Evolutionary conservation across 2,329 filamentous ascomycete species (phyloP).

Genomic region (Sarocladium oryzae): DNA sequence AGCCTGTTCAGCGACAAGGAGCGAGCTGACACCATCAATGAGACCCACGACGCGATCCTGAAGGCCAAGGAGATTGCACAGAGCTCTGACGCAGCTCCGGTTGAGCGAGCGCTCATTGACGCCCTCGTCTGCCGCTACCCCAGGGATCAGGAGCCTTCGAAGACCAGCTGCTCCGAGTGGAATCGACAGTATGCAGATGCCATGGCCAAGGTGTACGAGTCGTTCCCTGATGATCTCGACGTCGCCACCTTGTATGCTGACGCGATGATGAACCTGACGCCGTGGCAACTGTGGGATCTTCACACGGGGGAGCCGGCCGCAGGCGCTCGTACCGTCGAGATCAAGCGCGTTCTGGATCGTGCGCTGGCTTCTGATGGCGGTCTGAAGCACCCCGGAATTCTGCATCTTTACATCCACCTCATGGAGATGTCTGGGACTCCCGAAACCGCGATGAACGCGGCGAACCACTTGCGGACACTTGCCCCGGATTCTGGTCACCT

Average conservation of each 20-base stretch:
- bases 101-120: constrained; percentile 55
- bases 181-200: constrained; percentile 28
- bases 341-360: constrained; percentile 27
- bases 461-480: constrained; percentile 56
- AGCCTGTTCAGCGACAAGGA: constrained; percentile 60
- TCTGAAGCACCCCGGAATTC: constrained; percentile 57
- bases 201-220: constrained; percentile 30
- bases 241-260: constrained; percentile 32
- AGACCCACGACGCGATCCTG: constrained; percentile 22
- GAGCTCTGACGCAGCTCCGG: constrained; percentile 16
- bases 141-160: constrained; percentile 31
- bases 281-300: constrained; percentile 39
- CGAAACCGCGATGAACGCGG: constrained; percentile 53
- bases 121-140: constrained; percentile 60
- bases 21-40: constrained; percentile 39
- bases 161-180: constrained; percentile 39
- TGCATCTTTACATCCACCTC: constrained; percentile 72
- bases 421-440: constrained; percentile 70
- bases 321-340: constrained; percentile 26
- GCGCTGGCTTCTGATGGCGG: constrained; percentile 37
- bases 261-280: constrained; percentile 41
- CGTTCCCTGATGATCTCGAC: constrained; percentile 34
- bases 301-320: constrained; percentile 25
- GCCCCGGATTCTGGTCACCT: constrained; percentile 66
- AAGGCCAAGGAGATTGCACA: constrained; percentile 18